Evolutionary conservation across 83 land plant genomes (phyloP).

Genomic region (Thuja plicata): DNA sequence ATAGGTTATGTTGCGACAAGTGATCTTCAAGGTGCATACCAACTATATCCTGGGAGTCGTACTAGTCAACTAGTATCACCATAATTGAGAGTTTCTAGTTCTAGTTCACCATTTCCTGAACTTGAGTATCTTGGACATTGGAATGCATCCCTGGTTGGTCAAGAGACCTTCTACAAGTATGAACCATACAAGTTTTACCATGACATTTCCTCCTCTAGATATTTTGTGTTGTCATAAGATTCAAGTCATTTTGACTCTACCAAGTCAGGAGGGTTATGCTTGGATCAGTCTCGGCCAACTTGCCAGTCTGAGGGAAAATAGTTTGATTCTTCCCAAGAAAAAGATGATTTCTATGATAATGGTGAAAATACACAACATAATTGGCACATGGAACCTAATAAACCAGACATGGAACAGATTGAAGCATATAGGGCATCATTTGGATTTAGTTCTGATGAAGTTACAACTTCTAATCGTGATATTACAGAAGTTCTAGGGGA

Average conservation of each 20-base stretch:
- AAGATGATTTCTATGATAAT: conserved; percentile 37
- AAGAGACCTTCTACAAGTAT: conserved; percentile 29
- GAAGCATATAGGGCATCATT: conserved; percentile 86
- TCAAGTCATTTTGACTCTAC: conserved; percentile 56
- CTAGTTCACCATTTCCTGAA: conserved; percentile 58
- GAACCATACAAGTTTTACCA: conserved; percentile 37
- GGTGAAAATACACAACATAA: conserved; percentile 45
- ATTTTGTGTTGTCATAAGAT: conserved; percentile 45
- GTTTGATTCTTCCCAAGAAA: conserved; percentile 51
- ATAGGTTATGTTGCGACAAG: conserved; percentile 27
- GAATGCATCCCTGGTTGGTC: conserved; percentile 39
- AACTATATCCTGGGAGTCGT: conserved; percentile 84
- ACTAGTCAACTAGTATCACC: conserved; percentile 72
- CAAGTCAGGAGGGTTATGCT: conserved; percentile 57
- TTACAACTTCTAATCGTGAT: conserved; percentile 36
- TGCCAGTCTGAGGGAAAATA: conserved; percentile 44
- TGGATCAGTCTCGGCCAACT: conserved; percentile 46
- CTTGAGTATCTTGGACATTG: conserved; percentile 41
- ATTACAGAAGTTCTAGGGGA: conserved; percentile 18
- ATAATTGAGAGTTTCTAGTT: conserved; percentile 51
- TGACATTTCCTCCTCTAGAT: conserved; percentile 23
- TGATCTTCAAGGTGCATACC: conserved; percentile 62
- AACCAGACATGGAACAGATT: conserved; percentile 65
- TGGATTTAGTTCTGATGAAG: conserved; percentile 88
- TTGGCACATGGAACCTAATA: conserved; percentile 40